Base-by-base conservation (phyloP, 768 basidiomycete species). In the Pulveroboletus sp. region DNA sequence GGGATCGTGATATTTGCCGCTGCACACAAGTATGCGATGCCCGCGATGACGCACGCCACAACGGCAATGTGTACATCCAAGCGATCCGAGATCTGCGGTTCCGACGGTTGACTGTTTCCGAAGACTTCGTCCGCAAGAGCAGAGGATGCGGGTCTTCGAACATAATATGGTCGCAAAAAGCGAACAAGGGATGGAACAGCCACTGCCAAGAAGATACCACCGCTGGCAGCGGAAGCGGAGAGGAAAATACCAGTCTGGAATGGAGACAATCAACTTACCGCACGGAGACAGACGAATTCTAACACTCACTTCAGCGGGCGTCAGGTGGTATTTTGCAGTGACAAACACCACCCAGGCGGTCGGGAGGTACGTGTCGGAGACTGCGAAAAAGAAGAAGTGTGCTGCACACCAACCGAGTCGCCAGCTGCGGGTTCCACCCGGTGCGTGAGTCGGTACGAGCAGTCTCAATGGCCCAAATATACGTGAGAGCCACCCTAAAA, bases 171-270 rank as follows among this genome's bases (percentile, higher is more conserved):
- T 16, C 57, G 57, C n/a, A 69, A 48, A 20, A 58, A 20, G 16
- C 47, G 64, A 5, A 69, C 36, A 6, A 69, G 52, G 0, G 19
- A 10, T 0, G 68, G 68, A 24, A 63, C 46, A 5, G 57, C 33
- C 23, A 61, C n/a, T 19, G 47, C 52, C 50, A 68, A 46, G 16
- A 47, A 16, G 29, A 69, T 27, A 17, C 50, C 49, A 21, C 49
- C 36, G n/a, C 57, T 58, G 29, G 55, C 19, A 40, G 55, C 56
- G 20, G 47, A 14, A 1, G 51, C 40, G 3, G 60, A 56, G 29
- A 67, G 43, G 39, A 63, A 55, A 6, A 63, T 40, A n/a, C 68
- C 69, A 5, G 60, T 69, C 68, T 68, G 20, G 14, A 38, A 6
- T 19, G 12, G 20, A 34, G 21, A 20, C 19, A 11, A 38, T 51